Percentiles rank a stretch among this genome's conserved stretches.
These are phyloP conservation scores for Penicillium parvum DNA, from an alignment of 495 filamentous ascomycete genomes.

Conservation along the genomic window DNA sequence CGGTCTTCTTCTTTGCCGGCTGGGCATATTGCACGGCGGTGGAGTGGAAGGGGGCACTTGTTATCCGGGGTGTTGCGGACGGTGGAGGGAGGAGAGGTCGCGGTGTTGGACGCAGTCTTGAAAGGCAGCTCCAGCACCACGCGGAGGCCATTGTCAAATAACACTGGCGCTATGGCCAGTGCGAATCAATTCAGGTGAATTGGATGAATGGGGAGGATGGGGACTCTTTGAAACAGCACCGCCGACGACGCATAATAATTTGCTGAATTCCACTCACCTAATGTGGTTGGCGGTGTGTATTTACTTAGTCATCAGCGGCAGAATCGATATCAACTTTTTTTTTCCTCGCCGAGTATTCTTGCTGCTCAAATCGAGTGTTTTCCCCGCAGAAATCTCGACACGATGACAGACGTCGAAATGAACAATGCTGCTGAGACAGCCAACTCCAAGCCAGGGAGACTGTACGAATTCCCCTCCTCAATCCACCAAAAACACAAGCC, in stretches of 20 bases:
- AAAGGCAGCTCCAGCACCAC: slow-evolving; percentile 65
- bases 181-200: slow-evolving; percentile 29
- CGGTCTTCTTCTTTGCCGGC: slow-evolving; percentile 39
- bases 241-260: slow-evolving; percentile 28
- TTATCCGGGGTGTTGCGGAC: slow-evolving; percentile 29
- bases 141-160: slow-evolving; percentile 57
- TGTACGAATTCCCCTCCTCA: slow-evolving; percentile 27
- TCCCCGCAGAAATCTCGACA: slow-evolving; percentile 1
- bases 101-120: slow-evolving; percentile 46
- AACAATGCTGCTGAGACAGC: slow-evolving; percentile 19
- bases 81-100: slow-evolving; percentile 35
- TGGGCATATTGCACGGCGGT: slow-evolving; percentile 36
- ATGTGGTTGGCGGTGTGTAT: slow-evolving; percentile 21
- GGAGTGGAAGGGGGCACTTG: slow-evolving; percentile 45
- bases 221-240: slow-evolving; percentile 14
- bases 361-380: slow-evolving; percentile 13
- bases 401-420: slow-evolving; percentile 33
- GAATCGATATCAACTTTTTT: slow-evolving; percentile 31
- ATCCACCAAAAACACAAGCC: not conserved
- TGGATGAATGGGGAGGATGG: slow-evolving; percentile 20
- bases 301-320: slow-evolving; percentile 25
- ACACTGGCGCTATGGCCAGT: slow-evolving; percentile 36
- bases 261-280: slow-evolving; percentile 24
- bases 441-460: slow-evolving; percentile 36
- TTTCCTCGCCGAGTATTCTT: slow-evolving; percentile 22